A percentile compares a stretch with the other conserved stretches of the same genome.
phyloP scores from a whole-genome alignment of 2,329 filamentous ascomycete genomes.

The Chlorencoelia australis region DNA sequence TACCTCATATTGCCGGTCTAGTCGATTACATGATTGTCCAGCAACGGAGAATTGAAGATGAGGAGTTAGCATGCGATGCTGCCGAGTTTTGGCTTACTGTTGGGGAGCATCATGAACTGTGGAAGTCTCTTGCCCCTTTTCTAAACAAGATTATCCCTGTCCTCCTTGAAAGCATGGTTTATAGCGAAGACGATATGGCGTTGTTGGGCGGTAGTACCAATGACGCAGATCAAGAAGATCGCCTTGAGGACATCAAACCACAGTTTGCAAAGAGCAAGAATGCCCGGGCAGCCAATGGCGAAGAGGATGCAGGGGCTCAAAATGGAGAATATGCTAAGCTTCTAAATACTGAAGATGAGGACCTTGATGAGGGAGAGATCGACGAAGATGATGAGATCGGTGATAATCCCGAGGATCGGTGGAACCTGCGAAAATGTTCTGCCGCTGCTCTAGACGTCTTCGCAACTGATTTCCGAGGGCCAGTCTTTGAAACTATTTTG shows the following conservation, averaged over 20 bases:
- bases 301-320: slow-evolving; percentile 40
- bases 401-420: slow-evolving; percentile 77
- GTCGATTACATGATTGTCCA: slow-evolving; percentile 91
- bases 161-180: slow-evolving; percentile 89
- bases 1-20: slow-evolving; percentile 76
- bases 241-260: slow-evolving; percentile 83
- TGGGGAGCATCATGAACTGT: slow-evolving; percentile 75
- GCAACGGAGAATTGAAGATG: slow-evolving; percentile 70
- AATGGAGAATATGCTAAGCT: slow-evolving; percentile 47
- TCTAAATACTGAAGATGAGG: slow-evolving; percentile 45
- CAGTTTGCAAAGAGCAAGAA: slow-evolving; percentile 68
- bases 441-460: slow-evolving; percentile 92
- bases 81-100: slow-evolving; percentile 96
- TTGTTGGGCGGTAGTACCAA: slow-evolving; percentile 74
- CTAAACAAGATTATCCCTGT: slow-evolving; percentile 82
- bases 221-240: slow-evolving; percentile 86
- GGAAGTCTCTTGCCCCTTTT: slow-evolving; percentile 65
- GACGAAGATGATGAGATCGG: slow-evolving; percentile 71
- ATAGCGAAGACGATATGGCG: slow-evolving; percentile 86
- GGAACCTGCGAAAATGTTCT: slow-evolving; percentile 95
- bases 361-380: slow-evolving; percentile 81
- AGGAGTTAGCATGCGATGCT: slow-evolving; percentile 85
- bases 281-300: slow-evolving; percentile 33
- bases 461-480: slow-evolving; percentile 76
- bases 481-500: slow-evolving; percentile 84